A percentile compares a stretch with the other conserved stretches of the same genome.
Evolutionary conservation across 495 filamentous ascomycete species (phyloP).

Genomic region (Cetradonia linearis): DNA sequence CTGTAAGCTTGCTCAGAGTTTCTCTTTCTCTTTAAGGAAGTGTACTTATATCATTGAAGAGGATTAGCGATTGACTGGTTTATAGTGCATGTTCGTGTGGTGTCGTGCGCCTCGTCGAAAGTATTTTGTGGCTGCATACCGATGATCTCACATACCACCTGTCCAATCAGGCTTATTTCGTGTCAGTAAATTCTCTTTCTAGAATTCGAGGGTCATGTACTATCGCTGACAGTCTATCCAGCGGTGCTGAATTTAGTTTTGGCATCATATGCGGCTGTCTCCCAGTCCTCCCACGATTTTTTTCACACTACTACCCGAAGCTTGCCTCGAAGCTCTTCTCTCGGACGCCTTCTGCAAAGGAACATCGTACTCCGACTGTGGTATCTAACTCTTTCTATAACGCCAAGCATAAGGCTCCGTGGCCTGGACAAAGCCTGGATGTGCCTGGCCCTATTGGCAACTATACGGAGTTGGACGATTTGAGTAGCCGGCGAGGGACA

Average conservation of each 20-base stretch:
- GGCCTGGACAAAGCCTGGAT: neutral
- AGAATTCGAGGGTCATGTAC: neutral
- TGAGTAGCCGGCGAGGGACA: neutral
- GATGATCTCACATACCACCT: neutral
- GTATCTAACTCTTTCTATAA: neutral
- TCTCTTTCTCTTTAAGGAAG: neutral
- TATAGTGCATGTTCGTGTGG: neutral
- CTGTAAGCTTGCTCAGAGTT: constrained; percentile 15
- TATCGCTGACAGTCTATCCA: neutral
- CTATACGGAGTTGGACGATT: neutral
- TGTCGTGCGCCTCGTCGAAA: neutral
- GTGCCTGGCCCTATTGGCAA: neutral
- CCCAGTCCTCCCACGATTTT: constrained; percentile 4
- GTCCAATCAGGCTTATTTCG: neutral
- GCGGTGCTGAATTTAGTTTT: neutral
- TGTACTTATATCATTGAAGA: neutral
- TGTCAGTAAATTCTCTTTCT: neutral
- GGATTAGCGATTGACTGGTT: too few species aligned
- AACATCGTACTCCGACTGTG: neutral
- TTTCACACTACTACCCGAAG: constrained; percentile 1
- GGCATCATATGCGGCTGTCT: constrained; percentile 9
- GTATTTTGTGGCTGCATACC: neutral
- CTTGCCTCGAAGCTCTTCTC: neutral
- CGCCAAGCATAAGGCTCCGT: neutral
- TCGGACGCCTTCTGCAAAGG: neutral